Base-by-base conservation (phyloP, 306 rosid species). In the Cicer chorassanicum region DNA sequence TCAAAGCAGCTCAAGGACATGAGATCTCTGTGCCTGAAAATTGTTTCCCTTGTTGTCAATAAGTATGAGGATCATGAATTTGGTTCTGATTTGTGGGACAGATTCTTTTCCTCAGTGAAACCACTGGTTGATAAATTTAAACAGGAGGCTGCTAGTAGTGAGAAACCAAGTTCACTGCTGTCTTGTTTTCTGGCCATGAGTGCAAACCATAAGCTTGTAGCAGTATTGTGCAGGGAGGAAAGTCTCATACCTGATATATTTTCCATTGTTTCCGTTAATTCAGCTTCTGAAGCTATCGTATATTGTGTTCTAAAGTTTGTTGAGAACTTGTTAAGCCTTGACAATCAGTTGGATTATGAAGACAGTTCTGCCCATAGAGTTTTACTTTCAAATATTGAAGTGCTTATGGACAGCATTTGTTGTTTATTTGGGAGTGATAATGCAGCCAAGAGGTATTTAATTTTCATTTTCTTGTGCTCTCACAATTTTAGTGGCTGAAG, bases 161-260 rank as follows among this genome's bases (percentile, higher is more conserved):
- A 91, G 86, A 94, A 89, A 68, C 98, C 98, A 46, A 91, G 98
- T 85, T 88, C 97, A 4, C 91, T 94, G 65, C 85, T 91, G 40
- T 88, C 96, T 81, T 89, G 98, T 86, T 94, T 94, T 88, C 72
- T 87, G 80, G 88, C 91, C 74, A 90, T 94, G 98, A 88, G 91
- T 70, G 86, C 85, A 86, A 88, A 85, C 88, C 72, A 82, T 78
- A 94, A 80, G 64, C 90, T 90, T 34, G 88, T 83, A 41, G 80
- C 87, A 34, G 78, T 88, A 40, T 83, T 94, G 72, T 74, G 73
- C 76, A 70, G 85, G 83, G 86, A 92, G 72, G 84, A 76, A 68
- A 88, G 82, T 72, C 96, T 94, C 51, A 83, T 94, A 55, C 90
- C 96, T 51, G 95, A 91, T 84, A 91, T 94, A 69, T 90, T 85